phyloP scores from a whole-genome alignment of 2,329 filamentous ascomycete genomes.

The Diaporthe nobilis region DNA sequence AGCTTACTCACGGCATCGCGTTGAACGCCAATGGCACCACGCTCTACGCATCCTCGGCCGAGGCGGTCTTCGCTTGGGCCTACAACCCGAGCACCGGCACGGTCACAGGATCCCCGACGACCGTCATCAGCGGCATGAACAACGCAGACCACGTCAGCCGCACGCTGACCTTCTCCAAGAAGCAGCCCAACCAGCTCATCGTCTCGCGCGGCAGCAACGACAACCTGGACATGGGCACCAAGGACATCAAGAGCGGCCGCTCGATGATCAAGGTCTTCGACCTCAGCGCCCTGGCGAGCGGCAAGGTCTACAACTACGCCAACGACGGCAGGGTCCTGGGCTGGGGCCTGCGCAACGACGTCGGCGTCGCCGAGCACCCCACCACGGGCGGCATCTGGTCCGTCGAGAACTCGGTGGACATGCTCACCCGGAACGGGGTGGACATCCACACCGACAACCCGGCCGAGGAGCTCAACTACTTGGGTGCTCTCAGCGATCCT shows the following conservation, averaged over 20 bases:
- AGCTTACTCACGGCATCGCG: conserved; percentile 66
- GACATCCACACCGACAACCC: conserved; percentile 79
- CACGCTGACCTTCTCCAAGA: conserved; percentile 71
- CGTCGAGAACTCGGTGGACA: conserved; percentile 80
- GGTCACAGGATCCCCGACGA: conserved; percentile 53
- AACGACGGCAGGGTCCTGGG: conserved; percentile 65
- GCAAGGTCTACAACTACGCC: conserved; percentile 60
- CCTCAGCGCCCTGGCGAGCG: conserved; percentile 49
- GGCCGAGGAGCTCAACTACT: conserved; percentile 81
- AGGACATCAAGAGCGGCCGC: conserved; percentile 64
- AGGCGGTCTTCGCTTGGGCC: conserved; percentile 69
- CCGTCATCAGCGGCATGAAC: conserved; percentile 72
- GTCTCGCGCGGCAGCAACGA: conserved; percentile 72
- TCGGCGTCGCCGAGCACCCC: conserved; percentile 77
- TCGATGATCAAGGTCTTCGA: conserved; percentile 71
- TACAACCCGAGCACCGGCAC: conserved; percentile 68
- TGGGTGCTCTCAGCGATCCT: conserved; percentile 64
- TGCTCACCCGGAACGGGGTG: conserved; percentile 69
- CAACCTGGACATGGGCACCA: conserved; percentile 68
- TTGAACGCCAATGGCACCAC: conserved; percentile 61
- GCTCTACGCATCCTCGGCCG: conserved; percentile 66
- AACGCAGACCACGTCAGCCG: conserved; percentile 72
- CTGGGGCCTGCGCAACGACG: conserved; percentile 81
- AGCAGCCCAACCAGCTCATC: conserved; percentile 67
- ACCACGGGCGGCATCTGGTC: conserved; percentile 65